Evolutionary conservation across 805 yeast species (phyloP).

Genomic region (Sungouiozyma ichnusensis): DNA sequence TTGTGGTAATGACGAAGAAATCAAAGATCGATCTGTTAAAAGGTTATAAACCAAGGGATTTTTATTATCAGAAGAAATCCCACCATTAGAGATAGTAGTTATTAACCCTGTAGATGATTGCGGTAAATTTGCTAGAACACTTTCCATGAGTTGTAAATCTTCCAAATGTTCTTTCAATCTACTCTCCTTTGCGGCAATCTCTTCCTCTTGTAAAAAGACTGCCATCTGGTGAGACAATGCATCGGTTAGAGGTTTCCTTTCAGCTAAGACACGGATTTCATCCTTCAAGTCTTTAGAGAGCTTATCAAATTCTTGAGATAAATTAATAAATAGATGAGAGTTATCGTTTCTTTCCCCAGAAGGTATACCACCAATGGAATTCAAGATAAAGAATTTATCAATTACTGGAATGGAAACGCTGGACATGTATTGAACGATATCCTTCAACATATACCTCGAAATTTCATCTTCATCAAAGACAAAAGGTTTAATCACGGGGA

Average conservation of each 20-base stretch:
- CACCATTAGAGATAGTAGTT: slow-evolving; percentile 73
- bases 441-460: slow-evolving; percentile 30
- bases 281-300: slow-evolving; percentile 7
- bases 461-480: slow-evolving; percentile 49
- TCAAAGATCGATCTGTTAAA: slow-evolving; percentile 80
- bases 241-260: slow-evolving; percentile 11
- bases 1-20: slow-evolving; percentile 84
- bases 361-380: slow-evolving; percentile 84
- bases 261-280: slow-evolving; percentile 4
- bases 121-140: slow-evolving; percentile 40
- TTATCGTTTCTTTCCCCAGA: slow-evolving; percentile 70
- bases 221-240: slow-evolving; percentile 14
- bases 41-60: slow-evolving; percentile 88
- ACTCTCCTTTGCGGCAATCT: slow-evolving; percentile 7
- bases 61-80: slow-evolving; percentile 32
- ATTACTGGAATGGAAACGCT: slow-evolving; percentile 29
- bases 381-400: slow-evolving; percentile 75
- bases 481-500: slow-evolving; percentile 51
- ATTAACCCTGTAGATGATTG: slow-evolving; percentile 67
- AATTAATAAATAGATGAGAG: slow-evolving; percentile 78
- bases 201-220: slow-evolving; percentile 11
- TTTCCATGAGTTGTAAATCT: slow-evolving; percentile 59
- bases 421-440: slow-evolving; percentile 30
- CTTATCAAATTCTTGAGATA: slow-evolving; percentile 56
- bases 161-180: slow-evolving; percentile 41